phyloP scores from a whole-genome alignment of 2,329 filamentous ascomycete species.

The Parascedosporium putredinis region DNA sequence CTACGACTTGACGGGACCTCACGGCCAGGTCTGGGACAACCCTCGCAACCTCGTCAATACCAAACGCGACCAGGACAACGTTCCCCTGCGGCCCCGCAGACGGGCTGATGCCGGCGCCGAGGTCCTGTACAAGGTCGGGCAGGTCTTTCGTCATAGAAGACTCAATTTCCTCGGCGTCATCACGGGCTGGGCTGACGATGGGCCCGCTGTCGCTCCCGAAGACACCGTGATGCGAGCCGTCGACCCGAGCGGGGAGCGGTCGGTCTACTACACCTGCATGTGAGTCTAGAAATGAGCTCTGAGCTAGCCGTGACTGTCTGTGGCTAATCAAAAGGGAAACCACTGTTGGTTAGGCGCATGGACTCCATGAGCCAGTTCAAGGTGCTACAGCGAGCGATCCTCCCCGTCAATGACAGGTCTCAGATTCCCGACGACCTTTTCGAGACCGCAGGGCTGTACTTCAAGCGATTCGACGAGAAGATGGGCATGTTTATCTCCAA shows the following conservation, averaged over 20 bases:
- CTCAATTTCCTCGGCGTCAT: constrained; percentile 75
- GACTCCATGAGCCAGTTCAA: constrained; percentile 16
- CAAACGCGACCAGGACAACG: constrained; percentile 23
- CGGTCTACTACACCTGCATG: constrained; percentile 81
- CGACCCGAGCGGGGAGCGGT: constrained; percentile 36
- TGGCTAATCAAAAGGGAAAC: too few relatives aligned
- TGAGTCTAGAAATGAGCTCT: constrained; percentile 37
- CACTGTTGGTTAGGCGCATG: constrained; percentile 5
- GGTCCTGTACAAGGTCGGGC: constrained; percentile 55
- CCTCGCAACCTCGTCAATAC: constrained; percentile 19
- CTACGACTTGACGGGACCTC: constrained; percentile 1
- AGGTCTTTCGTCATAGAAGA: constrained; percentile 72
- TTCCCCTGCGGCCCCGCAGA: constrained; percentile 24
- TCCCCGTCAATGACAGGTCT: constrained; percentile 35
- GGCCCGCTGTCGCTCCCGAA: not conserved
- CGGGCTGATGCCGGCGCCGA: not conserved
- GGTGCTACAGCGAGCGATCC: constrained; percentile 60
- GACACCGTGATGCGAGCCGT: constrained; percentile 10
- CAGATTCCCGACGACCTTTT: constrained; percentile 49
- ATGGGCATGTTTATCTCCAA: constrained; percentile 73
- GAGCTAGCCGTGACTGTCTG: constrained; percentile 31
- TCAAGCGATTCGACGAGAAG: constrained; percentile 69
- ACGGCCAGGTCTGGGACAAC: constrained; percentile 13
- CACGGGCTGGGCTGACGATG: constrained; percentile 61
- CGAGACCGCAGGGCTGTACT: constrained; percentile 68